Base-by-base conservation (phyloP, 441 rosid species). In the Adansonia rubrostipa region DNA sequence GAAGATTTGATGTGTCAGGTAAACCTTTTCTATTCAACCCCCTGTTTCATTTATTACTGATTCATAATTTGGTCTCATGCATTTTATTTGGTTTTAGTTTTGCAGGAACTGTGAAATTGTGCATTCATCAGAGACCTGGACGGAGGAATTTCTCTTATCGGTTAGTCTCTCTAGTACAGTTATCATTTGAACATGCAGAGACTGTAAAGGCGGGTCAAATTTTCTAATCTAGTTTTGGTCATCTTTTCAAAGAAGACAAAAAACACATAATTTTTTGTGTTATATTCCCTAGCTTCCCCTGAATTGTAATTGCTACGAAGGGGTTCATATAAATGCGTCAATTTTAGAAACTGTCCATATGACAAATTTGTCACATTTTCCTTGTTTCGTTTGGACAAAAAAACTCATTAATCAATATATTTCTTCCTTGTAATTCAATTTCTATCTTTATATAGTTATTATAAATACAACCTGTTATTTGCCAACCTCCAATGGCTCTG, bases 251-350 rank as follows among this genome's bases (percentile, higher is more conserved):
- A 57, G 28, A 57, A 36, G 40, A 36, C 11, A 10, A 50, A 11
- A 50, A 50, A 9, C 54, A n/a, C 56, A 9, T 76, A 0, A n/a
- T 20, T 80, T 10, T 65, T 22, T 33, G 58, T 72, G 14, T 47
- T 15, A 50, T 33, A 66, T 13, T 33, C 53, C 42, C 11, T 28
- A 33, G 54, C 28, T 62, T 50, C 71, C 78, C 70, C 76, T 60
- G 48, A 33, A 61, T 66, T 70, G 58, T 19, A 78, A 63, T 80
- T 47, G 56, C 24, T 51, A 33, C 33, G 40, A 63, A 76, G 78
- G 79, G 56, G 6, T 71, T 71, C 36, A 58, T 80, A 83, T 79
- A 79, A 81, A 79, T 82, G 68, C 63, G 56, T 75, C 63, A 45
- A 17, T 79, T 78, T 63, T 67, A 61, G 9, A 54, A 69, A 69